Conservation (phyloP, 2,329 filamentous ascomycete genomes). For the Fusarium hostae region DNA sequence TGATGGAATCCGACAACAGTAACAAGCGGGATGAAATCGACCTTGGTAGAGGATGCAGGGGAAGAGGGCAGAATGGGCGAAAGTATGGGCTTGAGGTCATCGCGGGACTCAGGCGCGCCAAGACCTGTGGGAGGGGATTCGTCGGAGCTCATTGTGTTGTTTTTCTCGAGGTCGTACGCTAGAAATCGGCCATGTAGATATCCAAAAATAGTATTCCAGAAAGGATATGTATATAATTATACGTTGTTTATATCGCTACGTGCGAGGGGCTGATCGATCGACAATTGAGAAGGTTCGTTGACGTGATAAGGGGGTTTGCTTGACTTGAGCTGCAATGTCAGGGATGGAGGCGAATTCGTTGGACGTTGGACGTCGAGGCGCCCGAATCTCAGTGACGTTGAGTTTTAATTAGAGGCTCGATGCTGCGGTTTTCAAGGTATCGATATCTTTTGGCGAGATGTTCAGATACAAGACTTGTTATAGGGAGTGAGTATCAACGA, state of each 20-base stretch:
- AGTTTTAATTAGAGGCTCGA: neutral
- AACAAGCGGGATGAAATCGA: conserved; percentile 73
- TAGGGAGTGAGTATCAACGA: neutral
- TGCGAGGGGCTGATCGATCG: neutral
- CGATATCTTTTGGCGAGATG: neutral
- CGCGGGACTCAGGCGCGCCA: conserved; percentile 37
- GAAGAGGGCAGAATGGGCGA: conserved; percentile 49
- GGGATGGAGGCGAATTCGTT: neutral
- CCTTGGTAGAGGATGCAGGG: conserved; percentile 46
- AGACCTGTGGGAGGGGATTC: conserved; percentile 39
- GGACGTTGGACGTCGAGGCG: conserved; percentile 25
- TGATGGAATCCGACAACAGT: conserved; percentile 88
- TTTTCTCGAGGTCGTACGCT: neutral
- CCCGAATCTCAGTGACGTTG: conserved; percentile 3
- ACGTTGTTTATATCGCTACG: neutral
- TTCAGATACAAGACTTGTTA: conserved; percentile 1
- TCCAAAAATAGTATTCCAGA: conserved; percentile 1
- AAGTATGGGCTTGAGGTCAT: conserved; percentile 46
- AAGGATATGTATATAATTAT: neutral
- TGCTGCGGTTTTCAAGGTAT: conserved; percentile 4
- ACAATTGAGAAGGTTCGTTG: conserved; percentile 8
- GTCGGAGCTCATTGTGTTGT: conserved; percentile 45
- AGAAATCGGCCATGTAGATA: conserved; percentile 39
- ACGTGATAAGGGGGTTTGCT: conserved; percentile 21
- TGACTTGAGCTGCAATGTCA: conserved; percentile 2